Base-by-base conservation (phyloP, 2,329 filamentous ascomycete genomes). In the Botryotinia convoluta region DNA sequence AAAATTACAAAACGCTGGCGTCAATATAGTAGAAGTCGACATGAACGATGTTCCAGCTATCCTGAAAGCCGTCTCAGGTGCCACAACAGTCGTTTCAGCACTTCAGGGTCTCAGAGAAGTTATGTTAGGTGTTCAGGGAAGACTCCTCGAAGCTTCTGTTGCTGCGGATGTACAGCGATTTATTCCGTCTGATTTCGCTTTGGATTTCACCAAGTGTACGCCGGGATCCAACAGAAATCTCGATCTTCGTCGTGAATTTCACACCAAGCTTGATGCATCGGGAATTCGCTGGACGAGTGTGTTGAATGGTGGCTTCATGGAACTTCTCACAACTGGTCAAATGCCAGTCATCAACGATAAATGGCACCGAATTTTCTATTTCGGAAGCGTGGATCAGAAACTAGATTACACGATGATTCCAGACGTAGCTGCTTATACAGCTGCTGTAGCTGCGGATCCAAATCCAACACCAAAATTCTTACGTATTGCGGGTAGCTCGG, bases 111-210 rank as follows among this genome's bases (percentile, higher is more conserved):
- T 74, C 9, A n/a, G 72, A 51, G 72, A 72, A 26, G 72, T 74
- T 35, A 74, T 74, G 20, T 10, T 74, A 45, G 69, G 42, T 32
- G 61, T 48, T 20, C 72, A 74, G 71, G 60, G 72, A 60, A 64
- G 48, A 9, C 69, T 74, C 35, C 73, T 90, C 61, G 85, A 90
- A 62, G 89, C 88, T 2, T 84, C 87, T n/a, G 83, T 87, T 59
- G 84, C 84, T 26, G 88, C 88, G 1, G 86, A 87, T 20, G 87
- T 91, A 9, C 84, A 86, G 77, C 84, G 87, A 37, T 89, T 90
- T 81, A 83, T 91, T 57, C 88, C 88, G 1, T 86, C 86, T 8
- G 88, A 91, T 71, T 91, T 86, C 35, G 45, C 73, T 18, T 57
- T 74, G 26, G 73, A 74, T 69, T 74, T 74, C 16, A 72, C 73